Evolutionary conservation across 164 flowering plant genomes (phyloP).

Genomic region (Magnolia sinica): DNA sequence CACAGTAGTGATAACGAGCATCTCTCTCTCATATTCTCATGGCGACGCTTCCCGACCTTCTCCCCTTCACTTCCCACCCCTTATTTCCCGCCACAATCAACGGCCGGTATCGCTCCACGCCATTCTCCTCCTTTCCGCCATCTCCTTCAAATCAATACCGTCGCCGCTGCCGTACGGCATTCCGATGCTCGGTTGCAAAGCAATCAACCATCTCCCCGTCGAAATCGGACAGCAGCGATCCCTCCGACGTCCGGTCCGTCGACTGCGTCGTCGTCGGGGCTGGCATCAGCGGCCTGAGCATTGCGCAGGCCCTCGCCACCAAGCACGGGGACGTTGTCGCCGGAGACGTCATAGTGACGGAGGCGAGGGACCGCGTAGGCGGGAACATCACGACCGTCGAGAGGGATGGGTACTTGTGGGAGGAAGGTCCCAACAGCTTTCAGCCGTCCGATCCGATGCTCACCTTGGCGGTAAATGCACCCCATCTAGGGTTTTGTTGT

Average conservation of each 20-base stretch:
- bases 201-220: constrained; percentile 25
- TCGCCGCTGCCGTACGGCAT: constrained; percentile 2
- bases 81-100: constrained; percentile 7
- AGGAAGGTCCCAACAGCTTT: constrained; percentile 95
- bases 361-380: constrained; percentile 82
- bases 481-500: neutral
- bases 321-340: constrained; percentile 44
- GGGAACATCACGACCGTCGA: constrained; percentile 83
- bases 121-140: neutral
- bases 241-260: constrained; percentile 13
- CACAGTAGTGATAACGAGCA: neutral
- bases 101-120: neutral
- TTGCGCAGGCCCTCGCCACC: constrained; percentile 83
- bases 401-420: constrained; percentile 89
- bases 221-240: constrained; percentile 7
- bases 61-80: constrained; percentile 2
- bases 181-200: constrained; percentile 26
- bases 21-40: neutral
- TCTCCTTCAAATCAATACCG: neutral
- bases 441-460: constrained; percentile 92
- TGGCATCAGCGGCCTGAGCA: constrained; percentile 87
- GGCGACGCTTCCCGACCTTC: constrained; percentile 18
- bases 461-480: constrained; percentile 44
- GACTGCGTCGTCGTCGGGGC: constrained; percentile 90
- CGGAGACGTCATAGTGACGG: constrained; percentile 64